Evolutionary conservation across 2,329 filamentous ascomycete species (phyloP), one percentile per base, ranked within the genome.

Genomic region (Leptographium procerum): DNA sequence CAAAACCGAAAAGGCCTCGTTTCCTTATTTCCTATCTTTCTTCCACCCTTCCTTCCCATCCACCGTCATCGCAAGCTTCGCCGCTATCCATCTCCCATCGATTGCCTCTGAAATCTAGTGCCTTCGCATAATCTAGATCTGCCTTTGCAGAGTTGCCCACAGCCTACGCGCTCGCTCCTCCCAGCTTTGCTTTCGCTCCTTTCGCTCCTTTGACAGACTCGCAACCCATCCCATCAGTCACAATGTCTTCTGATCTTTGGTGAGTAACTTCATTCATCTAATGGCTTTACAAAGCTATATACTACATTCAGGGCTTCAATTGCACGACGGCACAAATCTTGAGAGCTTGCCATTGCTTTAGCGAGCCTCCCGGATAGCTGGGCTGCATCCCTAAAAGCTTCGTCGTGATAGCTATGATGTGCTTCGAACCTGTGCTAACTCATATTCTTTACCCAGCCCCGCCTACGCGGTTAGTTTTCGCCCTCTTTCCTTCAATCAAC

Each of bases 391-490:
- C 50, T 34, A 2, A 26, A 26, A 13, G 16, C 22, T 45, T 29
- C 14, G 16, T n/a, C 11, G 16, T 13, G 50, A 3, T 50, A 19
- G 26, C 52, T 26, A 43, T 34, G 16, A 33, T 22, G n/a, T 55
- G 36, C 8, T 31, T 45, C 3, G 16, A 55, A 43, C n/a, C 24
- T 26, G 52, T 48, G 56, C 62, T 64, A 47, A 64, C 60, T 40
- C 2, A 22, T 45, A 4, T 24, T 53, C 59, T 53, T 61, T 61
- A 62, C 71, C 63, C 69, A 99, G 92, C 81, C 92, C 92, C 78
- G 92, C 95, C 71, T 99, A 97, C 81, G 90, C 94, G 83, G 94
- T 97, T 85, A 90, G 92, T 96, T 70, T 50, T 16, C 47, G 11
- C 52, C 16, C 22, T 48, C 4, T 16, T 52, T n/a, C 14, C 64